Percentiles rank a stretch among this genome's conserved stretches.
Conservation (phyloP, 768 basidiomycete species). For the Lactarius trivialis region DNA sequence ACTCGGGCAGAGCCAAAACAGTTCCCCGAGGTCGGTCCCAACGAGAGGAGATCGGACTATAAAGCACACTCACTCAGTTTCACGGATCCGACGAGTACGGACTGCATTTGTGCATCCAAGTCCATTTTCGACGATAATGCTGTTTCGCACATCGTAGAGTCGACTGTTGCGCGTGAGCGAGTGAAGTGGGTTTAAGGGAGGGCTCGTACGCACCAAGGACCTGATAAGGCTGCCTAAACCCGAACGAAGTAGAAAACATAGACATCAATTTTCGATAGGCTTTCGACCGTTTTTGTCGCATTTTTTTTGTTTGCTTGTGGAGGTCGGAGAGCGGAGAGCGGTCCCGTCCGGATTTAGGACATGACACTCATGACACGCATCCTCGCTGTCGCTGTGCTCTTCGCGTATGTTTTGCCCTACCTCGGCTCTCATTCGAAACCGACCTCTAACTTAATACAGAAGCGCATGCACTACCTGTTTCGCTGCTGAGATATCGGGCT, state of each 20-base stretch:
- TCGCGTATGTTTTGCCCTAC: constrained; percentile 7
- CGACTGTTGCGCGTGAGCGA: constrained; percentile 45
- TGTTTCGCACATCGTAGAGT: constrained; percentile 74
- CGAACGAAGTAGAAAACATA: constrained; percentile 78
- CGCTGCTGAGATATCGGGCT: constrained; percentile 55
- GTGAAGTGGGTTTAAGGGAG: not conserved
- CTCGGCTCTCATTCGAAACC: not conserved
- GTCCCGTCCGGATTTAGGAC: constrained; percentile 11
- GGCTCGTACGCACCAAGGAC: constrained; percentile 54
- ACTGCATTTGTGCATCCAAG: constrained; percentile 63
- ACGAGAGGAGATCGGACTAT: not conserved
- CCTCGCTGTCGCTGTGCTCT: constrained; percentile 5
- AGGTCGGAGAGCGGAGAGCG: not conserved
- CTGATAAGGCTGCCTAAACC: constrained; percentile 92
- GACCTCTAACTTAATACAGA: not conserved
- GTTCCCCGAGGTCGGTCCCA: not conserved
- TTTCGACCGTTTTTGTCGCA: constrained; percentile 96
- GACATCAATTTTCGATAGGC: constrained; percentile 92
- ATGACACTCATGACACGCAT: constrained; percentile 9
- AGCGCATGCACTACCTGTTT: constrained; percentile 16
- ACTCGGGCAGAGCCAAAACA: constrained; percentile 34
- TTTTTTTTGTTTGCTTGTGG: constrained; percentile 30
- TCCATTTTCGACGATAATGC: constrained; percentile 68
- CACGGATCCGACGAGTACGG: constrained; percentile 77
- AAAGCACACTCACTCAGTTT: constrained; percentile 73